Base-by-base conservation (phyloP, 371 early-diverging fungal genomes). In the Dichotomocladium elegans region DNA sequence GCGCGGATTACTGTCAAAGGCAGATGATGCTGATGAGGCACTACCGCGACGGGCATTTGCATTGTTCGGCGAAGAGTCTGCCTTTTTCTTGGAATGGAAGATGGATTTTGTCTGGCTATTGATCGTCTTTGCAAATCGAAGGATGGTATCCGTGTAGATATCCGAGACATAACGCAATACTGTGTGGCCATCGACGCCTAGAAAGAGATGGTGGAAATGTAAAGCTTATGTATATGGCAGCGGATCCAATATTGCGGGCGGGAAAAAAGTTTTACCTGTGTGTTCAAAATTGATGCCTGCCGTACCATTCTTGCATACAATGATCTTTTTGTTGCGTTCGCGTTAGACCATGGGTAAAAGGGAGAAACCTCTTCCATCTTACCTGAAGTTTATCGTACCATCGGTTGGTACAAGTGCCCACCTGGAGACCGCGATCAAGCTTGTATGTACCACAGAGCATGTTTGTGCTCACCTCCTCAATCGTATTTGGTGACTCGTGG, bases 331-430 rank as follows among this genome's bases (percentile, higher is more conserved):
- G n/a, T n/a, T n/a, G n/a, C n/a, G n/a, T n/a, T n/a, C n/a, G n/a
- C n/a, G n/a, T n/a, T n/a, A n/a, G n/a, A n/a, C n/a, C n/a, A n/a
- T n/a, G n/a, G n/a, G n/a, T n/a, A n/a, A n/a, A n/a, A 19, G 6
- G 21, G 14, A 37, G 30, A 37, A 30, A 48, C 29, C 19, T 43
- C 27, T 43, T 4, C 41, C 3, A 33, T 15, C 35, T 55, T 64
- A 76, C 77, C 66, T 80, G 81, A 26, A 80, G 69, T 57, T 80
- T 80, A 58, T 80, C 81, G 49, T 80, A 80, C 81, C 81, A 80
- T 40, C 81, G 61, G 45, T 80, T 80, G 30, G 81, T 74, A 58
- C 81, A 80, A n/a, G 81, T 80, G 31, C 81, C 81, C 54, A 72
- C 68, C 46, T 80, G 81, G 52, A 76, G 65, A 14, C 78, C 81